These are phyloP conservation scores for Periconia sp. DNA, from an alignment of 2,329 filamentous ascomycete genomes.

Conservation along the genomic window DNA sequence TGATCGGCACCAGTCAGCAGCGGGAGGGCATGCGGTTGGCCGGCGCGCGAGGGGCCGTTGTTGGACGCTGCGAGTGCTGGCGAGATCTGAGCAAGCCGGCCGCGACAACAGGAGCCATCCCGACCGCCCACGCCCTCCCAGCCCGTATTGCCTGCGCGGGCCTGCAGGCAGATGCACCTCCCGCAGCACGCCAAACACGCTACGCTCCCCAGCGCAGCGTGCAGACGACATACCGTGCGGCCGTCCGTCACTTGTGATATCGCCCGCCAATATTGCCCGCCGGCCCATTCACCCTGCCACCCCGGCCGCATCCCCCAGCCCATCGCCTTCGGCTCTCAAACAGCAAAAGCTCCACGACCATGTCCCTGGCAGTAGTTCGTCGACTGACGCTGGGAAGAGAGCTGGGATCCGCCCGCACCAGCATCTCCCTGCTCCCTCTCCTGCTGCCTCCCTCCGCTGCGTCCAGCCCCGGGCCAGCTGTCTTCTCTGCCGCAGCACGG, in stretches of 20 bases:
- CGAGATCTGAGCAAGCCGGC: slow-evolving; percentile 5
- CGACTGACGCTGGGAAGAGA: slow-evolving; percentile 27
- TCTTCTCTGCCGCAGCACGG: slow-evolving; percentile 35
- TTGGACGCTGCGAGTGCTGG: slow-evolving; percentile 23
- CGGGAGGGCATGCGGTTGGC: slow-evolving; percentile 37
- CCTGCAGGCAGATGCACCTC: slow-evolving; percentile 30
- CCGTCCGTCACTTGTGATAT: slow-evolving; percentile 24
- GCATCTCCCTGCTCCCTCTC: too few species aligned
- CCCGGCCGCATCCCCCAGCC: slow-evolving; percentile 28
- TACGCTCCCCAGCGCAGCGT: slow-evolving; percentile 23
- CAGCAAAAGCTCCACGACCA: slow-evolving; percentile 44
- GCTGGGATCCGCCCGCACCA: slow-evolving; percentile 24
- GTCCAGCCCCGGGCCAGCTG: slow-evolving; percentile 29
- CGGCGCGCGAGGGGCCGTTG: slow-evolving; percentile 20
- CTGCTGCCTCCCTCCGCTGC: slow-evolving; percentile 19
- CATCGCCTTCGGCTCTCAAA: slow-evolving; percentile 39
- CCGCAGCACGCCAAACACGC: slow-evolving; percentile 37
- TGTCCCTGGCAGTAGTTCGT: slow-evolving; percentile 40
- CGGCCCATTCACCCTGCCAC: slow-evolving; percentile 26
- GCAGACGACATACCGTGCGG: slow-evolving; percentile 27
- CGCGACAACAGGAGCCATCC: slow-evolving; percentile 20
- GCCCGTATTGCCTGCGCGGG: slow-evolving; percentile 11
- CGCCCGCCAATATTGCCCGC: slow-evolving; percentile 36
- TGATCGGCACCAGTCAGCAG: slow-evolving; percentile 43
- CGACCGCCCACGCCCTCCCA: background rate